Evolutionary conservation across 2,329 filamentous ascomycete species (phyloP), one percentile per base, ranked within the genome.

Genomic region (Calonectria montana): DNA sequence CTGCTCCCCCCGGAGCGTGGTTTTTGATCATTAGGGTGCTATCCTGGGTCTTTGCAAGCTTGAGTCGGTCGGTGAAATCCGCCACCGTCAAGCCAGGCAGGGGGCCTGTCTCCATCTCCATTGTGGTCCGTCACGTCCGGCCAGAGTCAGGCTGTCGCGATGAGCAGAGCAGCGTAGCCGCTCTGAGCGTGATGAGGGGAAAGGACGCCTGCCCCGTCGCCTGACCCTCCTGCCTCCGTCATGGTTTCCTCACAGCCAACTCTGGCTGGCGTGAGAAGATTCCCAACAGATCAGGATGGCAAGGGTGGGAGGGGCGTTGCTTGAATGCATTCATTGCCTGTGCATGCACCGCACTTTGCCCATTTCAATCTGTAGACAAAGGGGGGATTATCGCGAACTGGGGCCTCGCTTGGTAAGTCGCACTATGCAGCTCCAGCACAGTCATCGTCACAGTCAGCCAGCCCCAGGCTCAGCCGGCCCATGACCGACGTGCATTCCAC

Each of bases 21-120:
- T 66, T 65, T 39, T 62, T 39, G 25, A 61, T 62, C 23, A 39
- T 69, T 41, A 45, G 61, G 47, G 50, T 41, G 23, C 29, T 12
- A 8, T 41, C 27, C 47, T 65, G 53, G 29, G 53, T 39, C 53
- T 48, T 61, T 67, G 29, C 53, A 66, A 37, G 41, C 55, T 53
- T 31, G 29, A 53, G 53, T 59, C 7, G 37, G 55, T 70, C 69
- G 69, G 63, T 55, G 47, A 63, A 70, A 63, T 67, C 69, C 57
- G 64, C 55, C 69, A 67, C 55, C 21, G 48, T 45, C 39, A 29
- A 70, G 57, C 53, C 45, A 39, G 63, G 55, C 55, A 70, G 57
- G 64, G 63, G 64, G 47, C 10, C 29, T 41, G 53, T 61, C 57
- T 57, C 63, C 63, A 70, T 70, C 55, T 67, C 29, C 50, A 31